Base-by-base conservation (phyloP, 192 early-diverging fungal species). In the Mortierella hygrophila region DNA sequence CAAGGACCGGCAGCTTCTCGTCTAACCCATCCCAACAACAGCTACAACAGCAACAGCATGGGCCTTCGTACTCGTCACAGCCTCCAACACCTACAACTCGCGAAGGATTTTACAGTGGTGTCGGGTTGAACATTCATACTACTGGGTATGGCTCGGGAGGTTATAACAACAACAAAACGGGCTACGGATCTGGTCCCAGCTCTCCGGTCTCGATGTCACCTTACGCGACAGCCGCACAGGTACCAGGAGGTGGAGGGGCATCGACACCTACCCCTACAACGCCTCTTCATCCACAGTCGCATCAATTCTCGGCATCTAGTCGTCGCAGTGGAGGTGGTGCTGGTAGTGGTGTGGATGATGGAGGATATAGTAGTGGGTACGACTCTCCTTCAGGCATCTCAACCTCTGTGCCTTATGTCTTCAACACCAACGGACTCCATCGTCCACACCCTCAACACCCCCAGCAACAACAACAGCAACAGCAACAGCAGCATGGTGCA, bases 301-400 rank as follows among this genome's bases (percentile, higher is more conserved):
- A 46, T 11, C 26, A 69, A 29, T 6, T 63, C 0, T 70, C 68
- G 2, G 23, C 57, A 3, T 49, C 47, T 26, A 68, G 54, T n/a
- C 73, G 37, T 41, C 42, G 72, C 5, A 41, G 8, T 32, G 35
- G 38, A 26, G 72, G 32, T 35, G 41, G 42, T 29, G 32, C 26
- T 13, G 41, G 38, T 63, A 29, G 41, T 6, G 37, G 37, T 10
- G 18, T 37, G 20, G 72, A 82, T 26, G 68, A 76, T 29, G 80
- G 54, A 54, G 80, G 80, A 6, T 75, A 84, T 65, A 78, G 82
- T 44, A 84, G 82, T 63, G 82, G 82, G 3, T 79, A 84, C 26
- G 82, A 84, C 60, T 84, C 82, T 55, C 52, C 73, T 2, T 75
- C 77, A 9, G 77, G 82, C 1, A 37, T 70, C 20, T 78, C 77